phyloP scores from a whole-genome alignment of 257 asterid genomes.

The Rehmannia glutinosa region DNA sequence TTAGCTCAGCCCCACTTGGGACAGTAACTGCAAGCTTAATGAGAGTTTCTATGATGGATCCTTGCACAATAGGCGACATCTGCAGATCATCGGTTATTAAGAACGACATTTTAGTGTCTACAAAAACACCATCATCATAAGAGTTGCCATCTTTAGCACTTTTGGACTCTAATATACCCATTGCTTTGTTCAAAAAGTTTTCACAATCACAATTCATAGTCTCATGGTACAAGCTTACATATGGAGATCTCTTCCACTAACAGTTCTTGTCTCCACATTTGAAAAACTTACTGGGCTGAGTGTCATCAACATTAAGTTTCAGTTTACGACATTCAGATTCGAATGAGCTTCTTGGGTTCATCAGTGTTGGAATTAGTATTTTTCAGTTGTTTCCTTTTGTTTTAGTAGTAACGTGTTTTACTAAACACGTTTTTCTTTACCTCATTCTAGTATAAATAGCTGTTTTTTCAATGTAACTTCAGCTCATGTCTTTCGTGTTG shows the following conservation, averaged over 20 bases:
- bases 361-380: too few species aligned
- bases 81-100: conserved; percentile 19
- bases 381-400: too few species aligned
- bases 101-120: background rate
- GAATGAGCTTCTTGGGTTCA: background rate
- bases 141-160: background rate
- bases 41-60: background rate
- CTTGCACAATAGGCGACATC: conserved; percentile 2
- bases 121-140: conserved; percentile 7
- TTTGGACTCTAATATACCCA: background rate
- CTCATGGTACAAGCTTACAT: background rate
- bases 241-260: background rate
- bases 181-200: background rate
- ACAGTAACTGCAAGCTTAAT: background rate
- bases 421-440: too few species aligned
- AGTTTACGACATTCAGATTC: background rate
- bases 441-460: too few species aligned
- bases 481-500: too few species aligned
- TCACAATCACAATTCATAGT: conserved; percentile 1
- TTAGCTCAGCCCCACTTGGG: background rate
- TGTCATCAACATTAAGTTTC: background rate
- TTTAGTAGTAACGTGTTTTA: too few species aligned
- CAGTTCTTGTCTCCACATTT: background rate
- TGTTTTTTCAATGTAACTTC: too few species aligned
- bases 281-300: background rate